Base-by-base conservation (phyloP, 1,284 basidiomycete genomes). In the Tilletiopsis washingtonensis region DNA sequence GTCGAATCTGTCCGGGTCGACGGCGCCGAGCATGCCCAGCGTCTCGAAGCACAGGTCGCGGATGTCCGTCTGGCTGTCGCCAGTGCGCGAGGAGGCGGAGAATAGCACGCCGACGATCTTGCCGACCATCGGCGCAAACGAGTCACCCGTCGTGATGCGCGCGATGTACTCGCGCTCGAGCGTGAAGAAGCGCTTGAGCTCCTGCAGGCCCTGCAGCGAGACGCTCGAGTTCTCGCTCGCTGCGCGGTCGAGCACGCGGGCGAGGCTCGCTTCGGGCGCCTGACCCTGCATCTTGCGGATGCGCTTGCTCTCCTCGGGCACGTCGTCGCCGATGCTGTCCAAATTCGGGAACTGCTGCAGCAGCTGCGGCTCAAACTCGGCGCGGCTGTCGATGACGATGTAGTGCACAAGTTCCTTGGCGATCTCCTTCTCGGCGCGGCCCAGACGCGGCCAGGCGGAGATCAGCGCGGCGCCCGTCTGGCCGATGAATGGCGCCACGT, bases 1-100 rank as follows among this genome's bases (percentile, higher is more conserved):
- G 56, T 89, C 85, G 67, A 89, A 85, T 49, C 94, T 82, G 76
- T 98, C 94, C 0, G 94, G 91, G 75, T 99, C 94, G 17, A 94
- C 80, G 1, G 94, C 94, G 5, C 94, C 94, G 4, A 98, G 75
- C n/a, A 88, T 81, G 1, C 93, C 91, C 45, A 98, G 82, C 71
- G 90, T 96, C 67, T 94, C 88, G 66, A 87, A 91, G 81, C 34
- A 91, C 21, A 71, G 45, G 26, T 62, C 57, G 69, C 5, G 79
- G 68, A 49, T 89, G 83, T 58, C 57, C n/a, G 48, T 48, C 25
- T 74, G 70, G 20, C 65, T 56, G 3, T 81, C 81, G 5, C 81
- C 84, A 45, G 88, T 86, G 23, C 44, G 26, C 40, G 82, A 82
- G 0, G 85, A 83, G 0, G 85, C 82, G 12, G 79, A 74, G 47